Evolutionary conservation across 2,329 filamentous ascomycete species (phyloP), one percentile per base, ranked within the genome.

Genomic region (Aureobasidium subglaciale): DNA sequence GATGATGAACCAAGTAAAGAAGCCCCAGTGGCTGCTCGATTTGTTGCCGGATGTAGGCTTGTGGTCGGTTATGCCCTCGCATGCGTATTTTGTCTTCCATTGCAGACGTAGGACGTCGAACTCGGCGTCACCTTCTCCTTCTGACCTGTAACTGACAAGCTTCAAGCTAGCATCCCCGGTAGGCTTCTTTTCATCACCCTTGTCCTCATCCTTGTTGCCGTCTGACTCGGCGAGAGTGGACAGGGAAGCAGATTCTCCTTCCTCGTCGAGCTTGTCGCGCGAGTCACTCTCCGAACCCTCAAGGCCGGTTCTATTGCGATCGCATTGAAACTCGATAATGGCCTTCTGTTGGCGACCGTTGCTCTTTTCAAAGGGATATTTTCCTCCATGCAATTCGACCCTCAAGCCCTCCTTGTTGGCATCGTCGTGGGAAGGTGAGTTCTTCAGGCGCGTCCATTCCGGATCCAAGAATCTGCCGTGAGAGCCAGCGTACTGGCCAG

Each of bases 1-100:
- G 63, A 99, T 84, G 63, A 97, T 82, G 66, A 97, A 82, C 93
- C 93, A 99, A 16, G 92, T 96, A 67, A 97, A 97, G 77, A 96
- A 93, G 1, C 93, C 93, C 93, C 92, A 97, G 67, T 53, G 48
- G 13, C 34, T 56, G 50, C 50, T 49, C 5, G 56, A 48, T 15
- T 57, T 57, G 48, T 48, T 48, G 32, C 34, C 34, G 16, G 55
- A 57, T 15, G 50, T 18, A 9, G 56, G 56, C 37, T 42, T 50
- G 37, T 57, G 55, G 15, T 48, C 49, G 62, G 74, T 74, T 32
- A 75, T 73, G 25, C 73, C 75, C 66, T 90, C 85, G 69, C 93
- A 97, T 0, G 89, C 92, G 67, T 90, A 85, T 70, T 92, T 90
- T 13, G 92, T 96, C 67, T 80, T 76, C 92, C 92, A 99, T 32